Percentiles rank a stretch among this genome's conserved stretches.
Evolutionary conservation across 2,329 filamentous ascomycete genomes (phyloP).

Genomic region (Elsinoe perseae): DNA sequence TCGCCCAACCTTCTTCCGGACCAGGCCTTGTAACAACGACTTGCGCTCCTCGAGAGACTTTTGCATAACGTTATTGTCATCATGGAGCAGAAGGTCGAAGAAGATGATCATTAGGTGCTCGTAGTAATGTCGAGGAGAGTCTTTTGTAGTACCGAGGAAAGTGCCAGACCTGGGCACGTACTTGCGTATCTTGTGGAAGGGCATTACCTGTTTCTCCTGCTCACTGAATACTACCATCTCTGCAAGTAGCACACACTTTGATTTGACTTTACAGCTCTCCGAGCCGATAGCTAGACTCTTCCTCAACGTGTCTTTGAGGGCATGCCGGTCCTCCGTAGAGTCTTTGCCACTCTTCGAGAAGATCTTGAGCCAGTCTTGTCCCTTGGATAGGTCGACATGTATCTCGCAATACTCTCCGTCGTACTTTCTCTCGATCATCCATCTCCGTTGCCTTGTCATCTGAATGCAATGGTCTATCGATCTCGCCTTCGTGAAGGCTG

Average conservation of each 20-base stretch:
- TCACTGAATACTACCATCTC: constrained; percentile 75
- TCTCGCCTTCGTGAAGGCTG: constrained; percentile 38
- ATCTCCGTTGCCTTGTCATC: constrained; percentile 51
- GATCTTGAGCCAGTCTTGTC: constrained; percentile 57
- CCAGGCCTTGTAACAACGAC: constrained; percentile 50
- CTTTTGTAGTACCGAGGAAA: constrained; percentile 58
- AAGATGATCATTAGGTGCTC: constrained; percentile 56
- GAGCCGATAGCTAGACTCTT: constrained; percentile 57
- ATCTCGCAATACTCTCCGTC: constrained; percentile 86
- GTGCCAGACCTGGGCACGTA: constrained; percentile 66
- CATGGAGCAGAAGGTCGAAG: constrained; percentile 52
- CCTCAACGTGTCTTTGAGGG: constrained; percentile 56
- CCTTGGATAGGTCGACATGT: constrained; percentile 61
- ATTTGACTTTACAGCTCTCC: constrained; percentile 50
- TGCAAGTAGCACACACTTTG: constrained; percentile 70
- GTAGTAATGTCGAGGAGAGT: constrained; percentile 52
- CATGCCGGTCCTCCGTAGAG: constrained; percentile 62
- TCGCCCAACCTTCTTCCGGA: constrained; percentile 50
- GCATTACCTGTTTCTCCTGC: constrained; percentile 54
- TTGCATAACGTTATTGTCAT: constrained; percentile 46
- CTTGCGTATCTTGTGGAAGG: constrained; percentile 76
- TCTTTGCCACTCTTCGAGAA: constrained; percentile 92
- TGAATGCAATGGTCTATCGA: constrained; percentile 64
- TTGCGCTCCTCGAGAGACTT: constrained; percentile 54
- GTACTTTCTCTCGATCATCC: constrained; percentile 74